phyloP scores from a whole-genome alignment of 352 stramenopile species.

The Peronospora belbahrii region DNA sequence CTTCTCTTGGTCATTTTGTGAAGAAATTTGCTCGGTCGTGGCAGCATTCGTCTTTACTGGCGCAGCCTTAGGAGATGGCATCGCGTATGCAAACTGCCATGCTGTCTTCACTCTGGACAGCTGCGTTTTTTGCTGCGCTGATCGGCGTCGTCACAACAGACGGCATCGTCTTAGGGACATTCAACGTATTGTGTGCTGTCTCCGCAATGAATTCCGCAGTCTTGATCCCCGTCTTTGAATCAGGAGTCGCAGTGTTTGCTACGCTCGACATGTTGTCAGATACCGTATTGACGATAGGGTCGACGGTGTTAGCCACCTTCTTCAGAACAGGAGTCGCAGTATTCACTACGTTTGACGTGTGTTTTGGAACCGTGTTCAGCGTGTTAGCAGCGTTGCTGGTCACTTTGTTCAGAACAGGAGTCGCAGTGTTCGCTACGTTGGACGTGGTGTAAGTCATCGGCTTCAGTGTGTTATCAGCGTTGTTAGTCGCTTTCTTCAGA shows the following conservation, averaged over 20 bases:
- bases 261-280: no score
- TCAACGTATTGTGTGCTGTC: background rate
- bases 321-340: constrained; percentile 3
- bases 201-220: background rate
- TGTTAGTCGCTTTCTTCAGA: no score
- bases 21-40: constrained; percentile 1
- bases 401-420: no score
- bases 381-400: no score
- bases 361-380: no score
- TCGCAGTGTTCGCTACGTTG: no score
- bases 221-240: no score
- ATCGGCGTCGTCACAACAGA: constrained; percentile 1
- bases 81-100: constrained; percentile 7
- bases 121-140: background rate
- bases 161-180: background rate
- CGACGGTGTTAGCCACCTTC: background rate
- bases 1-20: constrained; percentile 4
- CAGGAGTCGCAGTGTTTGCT: background rate
- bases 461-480: no score
- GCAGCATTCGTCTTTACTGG: constrained; percentile 2
- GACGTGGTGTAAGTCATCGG: no score
- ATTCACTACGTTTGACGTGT: background rate
- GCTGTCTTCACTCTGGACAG: constrained; percentile 1
- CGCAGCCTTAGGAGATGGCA: constrained; percentile 1
- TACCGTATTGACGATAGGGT: no score